These are phyloP conservation scores for Neoarthrinium moseri DNA, from an alignment of 2,329 filamentous ascomycete genomes.

Conservation along the genomic window DNA sequence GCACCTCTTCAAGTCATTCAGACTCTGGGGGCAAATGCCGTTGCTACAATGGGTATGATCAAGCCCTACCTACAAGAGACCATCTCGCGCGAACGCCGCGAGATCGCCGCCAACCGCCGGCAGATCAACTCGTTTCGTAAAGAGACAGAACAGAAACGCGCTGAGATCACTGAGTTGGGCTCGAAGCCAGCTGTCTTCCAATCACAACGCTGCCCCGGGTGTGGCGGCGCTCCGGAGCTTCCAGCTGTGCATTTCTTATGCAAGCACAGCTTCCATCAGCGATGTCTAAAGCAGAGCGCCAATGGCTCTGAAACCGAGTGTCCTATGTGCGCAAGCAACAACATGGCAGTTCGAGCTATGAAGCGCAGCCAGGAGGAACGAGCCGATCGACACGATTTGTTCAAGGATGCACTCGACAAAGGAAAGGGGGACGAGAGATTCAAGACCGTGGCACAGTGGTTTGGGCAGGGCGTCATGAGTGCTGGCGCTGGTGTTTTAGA, in stretches of 20 bases:
- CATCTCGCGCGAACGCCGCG: conserved; percentile 82
- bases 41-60: conserved; percentile 96
- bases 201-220: conserved; percentile 82
- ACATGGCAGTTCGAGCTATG: conserved; percentile 86
- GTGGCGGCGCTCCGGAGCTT: conserved; percentile 74
- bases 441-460: conserved; percentile 85
- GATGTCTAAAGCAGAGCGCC: conserved; percentile 67
- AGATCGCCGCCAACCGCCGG: conserved; percentile 77
- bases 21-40: conserved; percentile 65
- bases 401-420: conserved; percentile 71
- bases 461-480: conserved; percentile 83
- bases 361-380: conserved; percentile 83
- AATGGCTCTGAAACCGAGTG: conserved; percentile 70
- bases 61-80: conserved; percentile 89
- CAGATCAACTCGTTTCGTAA: conserved; percentile 80
- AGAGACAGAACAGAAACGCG: conserved; percentile 77
- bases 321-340: conserved; percentile 78
- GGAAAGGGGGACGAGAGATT: conserved; percentile 61
- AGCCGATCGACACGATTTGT: conserved; percentile 84
- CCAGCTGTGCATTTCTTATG: conserved; percentile 95
- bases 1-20: conserved; percentile 96
- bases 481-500: conserved; percentile 2
- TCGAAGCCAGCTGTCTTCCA: conserved; percentile 87
- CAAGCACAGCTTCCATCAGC: conserved; percentile 94
- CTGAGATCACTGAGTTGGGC: conserved; percentile 74